Percentiles rank a stretch among this genome's conserved stretches.
Evolutionary conservation across 208 protist genomes (phyloP).

Genomic region (Herpetomonas muscarum): DNA sequence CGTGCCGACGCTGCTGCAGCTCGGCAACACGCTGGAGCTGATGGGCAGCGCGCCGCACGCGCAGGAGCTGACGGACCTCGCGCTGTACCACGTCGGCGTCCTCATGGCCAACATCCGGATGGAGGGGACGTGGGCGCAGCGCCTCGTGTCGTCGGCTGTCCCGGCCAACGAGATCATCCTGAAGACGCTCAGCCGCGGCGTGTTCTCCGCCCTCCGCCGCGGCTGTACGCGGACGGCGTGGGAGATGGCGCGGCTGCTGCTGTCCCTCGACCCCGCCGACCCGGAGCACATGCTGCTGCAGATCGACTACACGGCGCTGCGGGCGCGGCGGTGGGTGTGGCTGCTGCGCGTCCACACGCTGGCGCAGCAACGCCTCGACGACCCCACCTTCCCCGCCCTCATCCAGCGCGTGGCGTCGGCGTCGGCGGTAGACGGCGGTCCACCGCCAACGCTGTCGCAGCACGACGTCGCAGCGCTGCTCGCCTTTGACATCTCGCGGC

Average conservation of each 20-base stretch:
- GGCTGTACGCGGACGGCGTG: constrained; percentile 71
- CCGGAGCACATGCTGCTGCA: constrained; percentile 54
- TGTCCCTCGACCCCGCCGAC: constrained; percentile 74
- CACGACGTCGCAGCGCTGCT: constrained; percentile 16
- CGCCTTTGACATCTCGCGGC: constrained; percentile 20
- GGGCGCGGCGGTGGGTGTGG: constrained; percentile 76
- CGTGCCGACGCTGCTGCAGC: constrained; percentile 74
- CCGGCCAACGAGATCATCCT: constrained; percentile 52
- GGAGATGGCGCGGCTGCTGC: constrained; percentile 58
- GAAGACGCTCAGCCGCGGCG: constrained; percentile 43
- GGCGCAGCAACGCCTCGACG: constrained; percentile 4
- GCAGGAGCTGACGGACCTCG: constrained; percentile 65
- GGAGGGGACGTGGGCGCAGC: constrained; percentile 46
- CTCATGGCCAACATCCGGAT: constrained; percentile 57
- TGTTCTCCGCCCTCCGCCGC: constrained; percentile 63
- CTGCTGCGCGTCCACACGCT: constrained; percentile 56
- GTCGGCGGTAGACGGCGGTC: neutral
- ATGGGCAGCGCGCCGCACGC: constrained; percentile 49
- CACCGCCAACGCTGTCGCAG: constrained; percentile 1
- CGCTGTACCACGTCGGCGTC: constrained; percentile 72
- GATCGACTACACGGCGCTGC: constrained; percentile 78
- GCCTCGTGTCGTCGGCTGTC: constrained; percentile 29
- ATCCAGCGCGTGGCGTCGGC: constrained; percentile 6
- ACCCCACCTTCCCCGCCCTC: too few relatives aligned
- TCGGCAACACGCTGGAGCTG: constrained; percentile 52